Evolutionary conservation across 805 yeast genomes (phyloP).

Genomic region (Lipomyces japonicus): DNA sequence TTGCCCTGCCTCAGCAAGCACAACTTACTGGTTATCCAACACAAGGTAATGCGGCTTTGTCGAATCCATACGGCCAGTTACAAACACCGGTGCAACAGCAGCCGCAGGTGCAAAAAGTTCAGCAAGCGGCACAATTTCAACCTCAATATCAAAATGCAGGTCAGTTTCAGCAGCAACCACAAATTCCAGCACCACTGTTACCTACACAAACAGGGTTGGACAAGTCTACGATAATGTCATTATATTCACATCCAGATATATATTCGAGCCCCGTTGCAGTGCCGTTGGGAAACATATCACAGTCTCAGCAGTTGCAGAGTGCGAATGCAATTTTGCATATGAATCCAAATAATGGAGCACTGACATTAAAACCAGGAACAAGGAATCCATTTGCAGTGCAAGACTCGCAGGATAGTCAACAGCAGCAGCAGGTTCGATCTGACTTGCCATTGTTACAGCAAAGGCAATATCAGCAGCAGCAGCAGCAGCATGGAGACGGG

Average conservation of each 20-base stretch:
- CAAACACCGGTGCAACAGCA: conserved; percentile 16
- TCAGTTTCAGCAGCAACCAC: conserved; percentile 8
- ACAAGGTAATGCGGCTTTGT: too few relatives aligned
- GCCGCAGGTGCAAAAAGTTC: conserved; percentile 8
- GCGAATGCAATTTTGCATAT: background rate
- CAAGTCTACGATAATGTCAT: conserved; percentile 23
- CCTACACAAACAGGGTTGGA: conserved; percentile 25
- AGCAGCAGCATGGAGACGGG: conserved; percentile 12
- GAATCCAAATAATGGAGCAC: background rate
- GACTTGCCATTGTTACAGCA: conserved; percentile 6
- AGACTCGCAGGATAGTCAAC: background rate
- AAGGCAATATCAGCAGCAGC: conserved; percentile 4
- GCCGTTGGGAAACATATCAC: conserved; percentile 9
- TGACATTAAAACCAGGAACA: conserved; percentile 12
- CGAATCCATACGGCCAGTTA: conserved; percentile 5
- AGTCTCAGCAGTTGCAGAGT: conserved; percentile 9
- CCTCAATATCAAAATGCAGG: background rate
- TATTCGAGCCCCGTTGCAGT: conserved; percentile 26
- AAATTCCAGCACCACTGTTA: background rate
- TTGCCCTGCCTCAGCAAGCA: conserved; percentile 1
- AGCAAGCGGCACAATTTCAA: conserved; percentile 2
- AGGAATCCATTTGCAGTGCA: conserved; percentile 23
- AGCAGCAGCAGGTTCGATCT: conserved; percentile 7
- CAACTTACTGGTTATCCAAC: background rate
- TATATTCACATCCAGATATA: conserved; percentile 26